These are phyloP conservation scores for Lactarius psammicola DNA, from an alignment of 768 basidiomycete genomes.

Conservation along the genomic window DNA sequence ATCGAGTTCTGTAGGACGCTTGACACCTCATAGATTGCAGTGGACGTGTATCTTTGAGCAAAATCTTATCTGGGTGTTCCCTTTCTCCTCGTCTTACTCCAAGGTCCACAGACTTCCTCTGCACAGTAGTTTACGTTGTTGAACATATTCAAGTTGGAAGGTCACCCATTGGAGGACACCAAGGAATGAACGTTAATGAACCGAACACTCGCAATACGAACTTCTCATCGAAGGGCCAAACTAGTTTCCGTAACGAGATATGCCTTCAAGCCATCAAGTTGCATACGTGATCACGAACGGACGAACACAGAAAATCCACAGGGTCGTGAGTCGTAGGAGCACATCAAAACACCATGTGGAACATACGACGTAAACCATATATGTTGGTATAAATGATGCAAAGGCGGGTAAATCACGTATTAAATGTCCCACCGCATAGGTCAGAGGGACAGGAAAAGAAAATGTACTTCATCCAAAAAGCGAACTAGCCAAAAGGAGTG, in stretches of 20 bases:
- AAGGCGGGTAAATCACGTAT: constrained; percentile 14
- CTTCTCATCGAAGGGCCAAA: too few species aligned
- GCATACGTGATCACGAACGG: not conserved
- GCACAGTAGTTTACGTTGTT: not conserved
- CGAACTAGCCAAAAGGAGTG: constrained; percentile 2
- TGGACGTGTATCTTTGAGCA: not conserved
- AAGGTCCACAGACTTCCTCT: not conserved
- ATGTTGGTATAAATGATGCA: constrained; percentile 18
- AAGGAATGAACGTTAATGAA: too few species aligned
- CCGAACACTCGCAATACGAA: too few species aligned
- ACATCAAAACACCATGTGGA: not conserved
- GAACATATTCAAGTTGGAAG: not conserved
- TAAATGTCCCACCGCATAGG: constrained; percentile 16
- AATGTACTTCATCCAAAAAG: constrained; percentile 4
- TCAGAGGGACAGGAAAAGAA: constrained; percentile 5
- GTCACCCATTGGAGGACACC: too few species aligned
- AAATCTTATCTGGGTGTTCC: not conserved
- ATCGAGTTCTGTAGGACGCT: not conserved
- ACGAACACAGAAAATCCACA: not conserved
- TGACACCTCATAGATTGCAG: not conserved
- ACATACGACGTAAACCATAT: not conserved
- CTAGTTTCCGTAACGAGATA: not conserved
- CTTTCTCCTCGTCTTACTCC: not conserved
- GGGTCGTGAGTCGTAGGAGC: not conserved
- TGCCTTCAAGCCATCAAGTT: constrained; percentile 2